Evolutionary conservation across 2,329 filamentous ascomycete genomes (phyloP), one percentile per base, ranked within the genome.

Genomic region (Fusarium illudens): DNA sequence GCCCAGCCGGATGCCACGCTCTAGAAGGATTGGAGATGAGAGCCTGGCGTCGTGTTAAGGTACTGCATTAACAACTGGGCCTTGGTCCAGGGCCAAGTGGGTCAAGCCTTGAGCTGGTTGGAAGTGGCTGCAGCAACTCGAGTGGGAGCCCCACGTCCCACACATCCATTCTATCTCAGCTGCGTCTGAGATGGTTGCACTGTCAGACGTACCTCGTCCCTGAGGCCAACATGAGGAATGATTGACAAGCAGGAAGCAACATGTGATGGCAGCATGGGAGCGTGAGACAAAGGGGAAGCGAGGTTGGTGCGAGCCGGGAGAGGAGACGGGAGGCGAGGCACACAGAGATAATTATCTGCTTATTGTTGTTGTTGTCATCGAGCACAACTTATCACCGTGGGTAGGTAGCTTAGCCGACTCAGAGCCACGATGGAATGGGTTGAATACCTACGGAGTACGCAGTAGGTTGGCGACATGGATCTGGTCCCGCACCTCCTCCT

Each of bases 41-140:
- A 13, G 34, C 19, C 27, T 25, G 39, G 37, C 37, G 39, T 39
- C 60, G 17, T 22, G 55, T 68, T 50, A 46, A 73, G 50, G 71
- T 65, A 68, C 49, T 39, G 62, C 50, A 71, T 63, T 65, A 67
- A 66, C 71, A 67, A 37, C 34, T 53, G 20, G 37, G 58, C 58
- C 60, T 55, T 60, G 60, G 33, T 58, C 50, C 59, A 20, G 58
- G 37, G 50, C 58, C 46, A 68, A 66, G 65, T 72, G 67, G 65
- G 58, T 33, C 59, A 50, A 27, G 20, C 42, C 53, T 60, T 62
- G 59, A 64, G 62, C 48, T 65, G 63, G 55, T 57, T 73, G 60
- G 68, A 65, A 69, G 59, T 64, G 63, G 64, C 68, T 73, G 64
- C 68, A 71, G 68, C 66, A 65, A 65, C 70, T 73, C 51, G 55